phyloP scores from a whole-genome alignment of 2,329 filamentous ascomycete species.

The Microsporum audouinii region DNA sequence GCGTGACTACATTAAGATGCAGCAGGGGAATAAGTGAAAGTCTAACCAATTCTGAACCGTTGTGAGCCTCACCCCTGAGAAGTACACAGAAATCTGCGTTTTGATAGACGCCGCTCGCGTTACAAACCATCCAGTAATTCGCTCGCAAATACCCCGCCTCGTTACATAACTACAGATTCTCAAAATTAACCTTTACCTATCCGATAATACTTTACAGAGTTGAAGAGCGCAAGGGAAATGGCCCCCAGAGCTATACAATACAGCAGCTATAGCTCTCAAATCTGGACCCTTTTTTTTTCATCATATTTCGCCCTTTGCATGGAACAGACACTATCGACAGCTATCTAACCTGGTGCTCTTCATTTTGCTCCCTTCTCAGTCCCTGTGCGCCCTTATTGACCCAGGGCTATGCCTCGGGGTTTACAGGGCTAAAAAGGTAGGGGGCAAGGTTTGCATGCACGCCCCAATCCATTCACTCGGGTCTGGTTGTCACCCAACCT shows the following conservation, averaged over 20 bases:
- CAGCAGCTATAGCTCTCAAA: background rate
- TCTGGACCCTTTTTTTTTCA: background rate
- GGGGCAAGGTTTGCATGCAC: background rate
- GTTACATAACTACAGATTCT: background rate
- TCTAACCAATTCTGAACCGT: background rate
- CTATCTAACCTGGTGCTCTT: background rate
- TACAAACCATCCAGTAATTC: conserved; percentile 12
- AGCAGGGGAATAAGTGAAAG: conserved; percentile 1
- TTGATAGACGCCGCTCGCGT: conserved; percentile 10
- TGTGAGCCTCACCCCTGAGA: conserved; percentile 8
- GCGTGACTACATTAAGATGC: background rate
- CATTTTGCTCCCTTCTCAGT: background rate
- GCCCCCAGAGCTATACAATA: background rate
- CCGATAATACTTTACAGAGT: background rate
- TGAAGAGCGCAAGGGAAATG: background rate
- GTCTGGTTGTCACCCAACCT: background rate
- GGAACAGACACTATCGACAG: background rate
- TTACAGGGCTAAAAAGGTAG: background rate
- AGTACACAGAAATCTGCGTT: background rate
- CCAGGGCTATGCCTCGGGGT: conserved; percentile 1
- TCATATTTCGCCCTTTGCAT: background rate
- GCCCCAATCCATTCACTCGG: background rate
- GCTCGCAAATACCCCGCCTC: conserved; percentile 11
- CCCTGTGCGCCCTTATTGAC: background rate
- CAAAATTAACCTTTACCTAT: background rate